phyloP scores from a whole-genome alignment of 257 asterid genomes.

The Coffea eugenioides region DNA sequence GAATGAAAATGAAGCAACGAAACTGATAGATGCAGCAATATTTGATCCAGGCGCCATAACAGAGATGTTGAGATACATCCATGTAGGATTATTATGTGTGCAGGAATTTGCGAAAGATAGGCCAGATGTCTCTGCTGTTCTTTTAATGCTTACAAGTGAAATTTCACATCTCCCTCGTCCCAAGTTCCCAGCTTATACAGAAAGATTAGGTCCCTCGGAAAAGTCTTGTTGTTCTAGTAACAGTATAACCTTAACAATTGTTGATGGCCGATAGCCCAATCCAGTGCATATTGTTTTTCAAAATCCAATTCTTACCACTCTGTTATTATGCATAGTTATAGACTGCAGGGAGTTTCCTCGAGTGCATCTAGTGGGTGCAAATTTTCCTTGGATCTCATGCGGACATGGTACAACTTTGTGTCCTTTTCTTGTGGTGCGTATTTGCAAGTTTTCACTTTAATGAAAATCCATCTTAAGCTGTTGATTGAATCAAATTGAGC shows the following conservation, averaged over 20 bases:
- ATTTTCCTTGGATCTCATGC: too few relatives aligned
- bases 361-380: too few relatives aligned
- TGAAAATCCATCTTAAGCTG: too few relatives aligned
- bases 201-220: conserved; percentile 19
- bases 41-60: conserved; percentile 9
- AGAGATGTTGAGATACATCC: conserved; percentile 53
- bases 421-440: too few relatives aligned
- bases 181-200: conserved; percentile 37
- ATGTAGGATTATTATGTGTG: neutral
- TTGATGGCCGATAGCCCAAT: conserved; percentile 48
- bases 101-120: too few relatives aligned
- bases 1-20: conserved; percentile 33
- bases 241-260: conserved; percentile 31
- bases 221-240: conserved; percentile 25
- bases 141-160: conserved; percentile 56
- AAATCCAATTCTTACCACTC: too few relatives aligned
- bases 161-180: conserved; percentile 50
- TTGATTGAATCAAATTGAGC: too few relatives aligned
- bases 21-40: conserved; percentile 43
- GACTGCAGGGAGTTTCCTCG: too few relatives aligned
- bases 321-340: too few relatives aligned
- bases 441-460: too few relatives aligned
- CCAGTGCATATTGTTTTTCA: conserved; percentile 33
- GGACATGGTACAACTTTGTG: too few relatives aligned
- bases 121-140: conserved; percentile 22